A percentile compares a stretch with the other conserved stretches of the same genome.
Evolutionary conservation across 1,139 yeast species (phyloP).

Genomic region (Scheffersomyces lignicola): DNA sequence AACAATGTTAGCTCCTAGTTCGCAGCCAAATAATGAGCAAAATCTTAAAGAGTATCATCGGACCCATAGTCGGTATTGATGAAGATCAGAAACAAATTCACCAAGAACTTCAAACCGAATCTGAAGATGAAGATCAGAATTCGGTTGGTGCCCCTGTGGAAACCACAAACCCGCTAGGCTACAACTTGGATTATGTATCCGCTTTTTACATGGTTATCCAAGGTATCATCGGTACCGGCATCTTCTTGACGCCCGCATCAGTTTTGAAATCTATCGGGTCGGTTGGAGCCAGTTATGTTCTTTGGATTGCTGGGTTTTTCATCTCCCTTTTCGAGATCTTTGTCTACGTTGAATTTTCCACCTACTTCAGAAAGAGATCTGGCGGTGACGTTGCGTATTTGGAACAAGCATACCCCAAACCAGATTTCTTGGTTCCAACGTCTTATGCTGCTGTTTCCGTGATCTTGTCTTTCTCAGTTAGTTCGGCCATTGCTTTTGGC

Average conservation of each 20-base stretch:
- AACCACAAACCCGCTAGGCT: constrained; percentile 36
- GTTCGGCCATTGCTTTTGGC: constrained; percentile 46
- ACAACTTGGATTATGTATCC: constrained; percentile 30
- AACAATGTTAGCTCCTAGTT: no score
- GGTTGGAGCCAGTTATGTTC: constrained; percentile 41
- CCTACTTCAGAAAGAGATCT: constrained; percentile 36
- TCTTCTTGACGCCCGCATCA: constrained; percentile 42
- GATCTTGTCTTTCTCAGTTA: constrained; percentile 38
- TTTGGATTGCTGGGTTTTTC: constrained; percentile 41
- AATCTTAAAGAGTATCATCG: neutral
- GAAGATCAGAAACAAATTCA: constrained; percentile 2
- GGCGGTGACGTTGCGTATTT: constrained; percentile 47
- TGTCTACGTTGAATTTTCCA: constrained; percentile 39
- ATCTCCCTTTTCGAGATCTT: constrained; percentile 34
- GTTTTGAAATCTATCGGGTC: constrained; percentile 39
- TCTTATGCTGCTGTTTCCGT: constrained; percentile 44
- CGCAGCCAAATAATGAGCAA: constrained; percentile 2
- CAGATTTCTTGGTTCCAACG: constrained; percentile 40
- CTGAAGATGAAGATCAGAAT: constrained; percentile 13
- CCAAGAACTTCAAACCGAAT: neutral
- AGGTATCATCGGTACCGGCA: constrained; percentile 49
- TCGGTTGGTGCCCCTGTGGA: constrained; percentile 42
- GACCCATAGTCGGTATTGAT: constrained; percentile 3
- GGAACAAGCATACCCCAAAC: constrained; percentile 44
- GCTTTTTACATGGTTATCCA: constrained; percentile 36